phyloP scores from a whole-genome alignment of 1,139 yeast genomes.

The Geotrichum histeridarum region DNA sequence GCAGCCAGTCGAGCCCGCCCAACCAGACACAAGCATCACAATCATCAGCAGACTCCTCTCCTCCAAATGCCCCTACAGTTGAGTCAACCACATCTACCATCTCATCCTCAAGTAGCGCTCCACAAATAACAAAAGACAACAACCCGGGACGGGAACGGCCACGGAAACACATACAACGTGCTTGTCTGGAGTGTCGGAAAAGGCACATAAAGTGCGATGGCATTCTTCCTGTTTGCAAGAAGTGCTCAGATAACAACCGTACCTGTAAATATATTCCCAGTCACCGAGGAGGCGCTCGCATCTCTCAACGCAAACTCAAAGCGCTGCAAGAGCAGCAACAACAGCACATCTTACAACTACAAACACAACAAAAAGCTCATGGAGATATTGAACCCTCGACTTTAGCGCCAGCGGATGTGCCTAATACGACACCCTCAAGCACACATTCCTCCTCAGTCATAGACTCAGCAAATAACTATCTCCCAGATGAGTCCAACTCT shows the following conservation, averaged over 20 bases:
- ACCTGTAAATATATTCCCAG: conserved; percentile 17
- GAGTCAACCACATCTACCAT: too few relatives aligned
- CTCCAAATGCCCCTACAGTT: too few relatives aligned
- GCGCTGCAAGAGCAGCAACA: neutral
- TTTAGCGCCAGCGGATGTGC: neutral
- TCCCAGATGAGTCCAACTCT: conserved; percentile 10
- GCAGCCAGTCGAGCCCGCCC: too few relatives aligned
- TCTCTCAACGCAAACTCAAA: conserved; percentile 13
- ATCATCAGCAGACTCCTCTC: too few relatives aligned
- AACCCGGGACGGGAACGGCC: conserved; percentile 13
- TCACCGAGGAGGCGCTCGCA: conserved; percentile 20
- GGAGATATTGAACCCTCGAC: too few relatives aligned
- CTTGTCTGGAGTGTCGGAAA: conserved; percentile 20
- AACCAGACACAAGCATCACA: too few relatives aligned
- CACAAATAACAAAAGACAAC: too few relatives aligned
- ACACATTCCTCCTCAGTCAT: neutral
- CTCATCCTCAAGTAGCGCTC: too few relatives aligned
- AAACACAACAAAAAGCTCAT: neutral
- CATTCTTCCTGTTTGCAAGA: conserved; percentile 18
- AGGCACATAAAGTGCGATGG: conserved; percentile 20
- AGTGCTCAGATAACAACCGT: conserved; percentile 15
- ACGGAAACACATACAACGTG: conserved; percentile 18
- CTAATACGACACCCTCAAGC: neutral
- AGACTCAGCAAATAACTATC: conserved; percentile 9
- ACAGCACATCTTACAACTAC: neutral